Evolutionary conservation across 129 eudicot species (phyloP), one percentile per base, ranked within the genome.

Genomic region (Scalesia atractyloides): DNA sequence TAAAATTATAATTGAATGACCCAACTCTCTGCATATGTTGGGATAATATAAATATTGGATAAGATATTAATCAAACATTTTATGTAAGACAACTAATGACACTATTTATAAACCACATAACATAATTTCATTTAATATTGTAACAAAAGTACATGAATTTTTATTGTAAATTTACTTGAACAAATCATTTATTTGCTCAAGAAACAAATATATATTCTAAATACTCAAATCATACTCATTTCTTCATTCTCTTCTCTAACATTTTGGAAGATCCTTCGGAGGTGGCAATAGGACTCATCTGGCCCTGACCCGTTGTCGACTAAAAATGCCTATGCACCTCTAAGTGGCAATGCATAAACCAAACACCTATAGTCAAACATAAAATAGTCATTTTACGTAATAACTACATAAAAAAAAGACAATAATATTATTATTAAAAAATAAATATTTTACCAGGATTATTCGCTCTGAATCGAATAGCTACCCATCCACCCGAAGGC

Each of bases 271-370:
- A 91, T 91, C 97, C 15, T 73, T 86, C 1, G 97, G 97, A 74
- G 95, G 97, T 66, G 97, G 92, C 46, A 87, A 58, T 68, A 88
- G 5, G 95, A 88, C 79, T 91, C 89, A 53, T 88, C 88, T 39
- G 97, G 85, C 14, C 95, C 92, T 16, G 86, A 84, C 2, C 97
- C 97, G 65, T 88, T 86, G 33, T 91, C 92, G 49, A 91, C 97
- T 78, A 87, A 64, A 72, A 91, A 91, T 20, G 95, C 95, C 95
- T 91, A 76, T 91, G 97, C 46, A 91, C 80, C 19, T 91, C 97
- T 52, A 91, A 64, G 66, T 91, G 97, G 66, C 97, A 91, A 86
- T 91, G 97, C 97, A 91, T 80, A 59, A 91, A 91, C 97, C 97
- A 91, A 39, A 91, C 91, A 46, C 95, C 97, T 91, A 47, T 26